A percentile compares a stretch with the other conserved stretches of the same genome.
phyloP scores from a whole-genome alignment of 2,329 filamentous ascomycete genomes.

The Calonectria pseudoreteaudii region DNA sequence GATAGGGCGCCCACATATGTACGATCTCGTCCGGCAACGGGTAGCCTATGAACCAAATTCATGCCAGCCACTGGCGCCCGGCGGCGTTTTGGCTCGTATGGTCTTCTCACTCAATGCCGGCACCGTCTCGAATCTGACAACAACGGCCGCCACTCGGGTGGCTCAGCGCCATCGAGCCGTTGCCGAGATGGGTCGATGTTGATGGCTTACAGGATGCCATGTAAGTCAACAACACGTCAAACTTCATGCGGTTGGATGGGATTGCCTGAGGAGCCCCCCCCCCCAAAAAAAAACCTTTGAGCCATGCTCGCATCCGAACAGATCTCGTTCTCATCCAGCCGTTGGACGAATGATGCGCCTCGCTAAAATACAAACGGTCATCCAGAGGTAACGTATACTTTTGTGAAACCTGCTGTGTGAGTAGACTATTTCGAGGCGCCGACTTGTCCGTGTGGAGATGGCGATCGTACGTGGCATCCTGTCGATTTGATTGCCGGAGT shows the following conservation, averaged over 20 bases:
- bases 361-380: slow-evolving; percentile 2
- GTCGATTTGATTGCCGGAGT: background rate
- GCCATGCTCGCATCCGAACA: slow-evolving; percentile 14
- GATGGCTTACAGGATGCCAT: slow-evolving; percentile 22
- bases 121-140: slow-evolving; percentile 23
- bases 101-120: slow-evolving; percentile 24
- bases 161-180: slow-evolving; percentile 21
- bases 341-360: background rate
- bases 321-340: slow-evolving; percentile 21
- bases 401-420: slow-evolving; percentile 12
- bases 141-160: slow-evolving; percentile 11
- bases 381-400: slow-evolving; percentile 28
- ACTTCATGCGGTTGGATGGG: slow-evolving; percentile 13
- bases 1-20: slow-evolving; percentile 14
- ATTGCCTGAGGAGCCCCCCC: slow-evolving; percentile 25
- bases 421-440: slow-evolving; percentile 8
- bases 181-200: slow-evolving; percentile 25
- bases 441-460: slow-evolving; percentile 33
- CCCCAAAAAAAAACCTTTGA: slow-evolving; percentile 5
- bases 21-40: slow-evolving; percentile 15
- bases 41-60: slow-evolving; percentile 14
- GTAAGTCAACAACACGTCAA: slow-evolving; percentile 23
- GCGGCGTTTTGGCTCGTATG: slow-evolving; percentile 29
- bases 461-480: slow-evolving; percentile 25
- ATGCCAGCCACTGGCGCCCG: slow-evolving; percentile 32